phyloP scores from a whole-genome alignment of 768 basidiomycete genomes.

The Lepiota subincarnata region DNA sequence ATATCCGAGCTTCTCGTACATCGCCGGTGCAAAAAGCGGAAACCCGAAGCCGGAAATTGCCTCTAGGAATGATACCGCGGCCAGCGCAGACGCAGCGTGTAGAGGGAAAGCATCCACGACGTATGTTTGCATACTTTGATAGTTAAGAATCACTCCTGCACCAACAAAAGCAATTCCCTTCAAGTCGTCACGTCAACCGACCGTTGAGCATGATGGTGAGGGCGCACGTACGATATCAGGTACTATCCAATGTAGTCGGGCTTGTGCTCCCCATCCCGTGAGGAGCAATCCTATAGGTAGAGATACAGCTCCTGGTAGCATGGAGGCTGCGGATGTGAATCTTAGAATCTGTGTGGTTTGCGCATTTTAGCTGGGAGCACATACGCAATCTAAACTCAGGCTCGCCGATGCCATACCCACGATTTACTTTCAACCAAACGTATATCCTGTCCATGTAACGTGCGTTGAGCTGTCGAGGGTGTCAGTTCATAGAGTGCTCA shows the following conservation, averaged over 20 bases:
- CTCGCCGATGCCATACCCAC: slow-evolving; percentile 40
- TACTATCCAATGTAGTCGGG: slow-evolving; percentile 61
- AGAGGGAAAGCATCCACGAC: slow-evolving; percentile 64
- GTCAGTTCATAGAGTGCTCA: no score
- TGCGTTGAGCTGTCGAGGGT: slow-evolving; percentile 35
- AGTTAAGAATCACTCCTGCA: slow-evolving; percentile 52
- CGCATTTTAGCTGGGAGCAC: slow-evolving; percentile 14
- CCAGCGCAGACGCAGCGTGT: slow-evolving; percentile 67
- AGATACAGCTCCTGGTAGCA: slow-evolving; percentile 53
- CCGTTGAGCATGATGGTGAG: neutral
- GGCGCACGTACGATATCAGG: slow-evolving; percentile 52
- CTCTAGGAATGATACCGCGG: slow-evolving; percentile 59
- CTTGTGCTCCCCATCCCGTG: slow-evolving; percentile 65
- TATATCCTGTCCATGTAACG: slow-evolving; percentile 54
- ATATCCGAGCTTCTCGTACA: slow-evolving; percentile 63
- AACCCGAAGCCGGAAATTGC: slow-evolving; percentile 70
- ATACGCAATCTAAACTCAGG: slow-evolving; percentile 49
- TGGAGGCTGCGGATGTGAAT: slow-evolving; percentile 36
- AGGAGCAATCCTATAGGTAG: slow-evolving; percentile 68
- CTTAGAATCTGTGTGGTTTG: neutral
- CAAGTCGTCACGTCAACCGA: neutral
- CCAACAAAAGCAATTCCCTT: slow-evolving; percentile 59
- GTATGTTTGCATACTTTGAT: slow-evolving; percentile 64
- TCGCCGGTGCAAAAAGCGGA: slow-evolving; percentile 68
- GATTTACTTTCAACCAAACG: slow-evolving; percentile 39